Evolutionary conservation across 192 early-diverging fungal species (phyloP), one percentile per base, ranked within the genome.

Genomic region (Coemansia sp.): DNA sequence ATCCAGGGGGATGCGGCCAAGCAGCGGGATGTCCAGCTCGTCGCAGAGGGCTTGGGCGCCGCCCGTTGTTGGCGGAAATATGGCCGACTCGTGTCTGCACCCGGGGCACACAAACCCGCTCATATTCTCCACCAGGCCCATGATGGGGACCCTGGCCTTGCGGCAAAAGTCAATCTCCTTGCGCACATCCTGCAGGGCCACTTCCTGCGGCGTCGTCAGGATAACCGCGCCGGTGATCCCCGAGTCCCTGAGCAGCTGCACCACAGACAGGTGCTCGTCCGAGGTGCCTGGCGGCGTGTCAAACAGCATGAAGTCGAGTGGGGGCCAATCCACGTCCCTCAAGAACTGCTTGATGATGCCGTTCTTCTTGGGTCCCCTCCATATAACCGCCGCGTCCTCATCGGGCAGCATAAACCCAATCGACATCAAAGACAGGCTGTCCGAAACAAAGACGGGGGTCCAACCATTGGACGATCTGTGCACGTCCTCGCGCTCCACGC

Each of bases 41-140:
- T 83, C 76, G 36, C 88, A 88, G 73, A 93, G 83, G 38, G 81
- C 78, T 31, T 60, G 70, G 8, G 87, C 91, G 3, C 92, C 92
- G 10, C 92, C 92, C 0, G 91, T 89, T 7, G 90, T 91, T 0
- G 91, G 85, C 5, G 87, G 82, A 62, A 94, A 94, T 57, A 94
- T 91, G 10, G 77, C 61, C 23, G 90, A 90, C 79, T 91, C 86
- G 45, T 84, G 83, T 13, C 86, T 65, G 73, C 97, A 99, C 21
- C 84, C 85, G 2, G 95, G 95, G 63, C 97, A 99, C 10, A 98
- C 91, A 79, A 97, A 99, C 8, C 95, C 97, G 64, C 87, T 87
- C 97, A 99, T 97, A 73, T 98, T 98, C 74, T 99, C 97, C 7
- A 99, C 92, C 3, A 99, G 78, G 5, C 97, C 97, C 21, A 98